Conservation (phyloP, 129 eudicot genomes). For the Logfia minima region DNA sequence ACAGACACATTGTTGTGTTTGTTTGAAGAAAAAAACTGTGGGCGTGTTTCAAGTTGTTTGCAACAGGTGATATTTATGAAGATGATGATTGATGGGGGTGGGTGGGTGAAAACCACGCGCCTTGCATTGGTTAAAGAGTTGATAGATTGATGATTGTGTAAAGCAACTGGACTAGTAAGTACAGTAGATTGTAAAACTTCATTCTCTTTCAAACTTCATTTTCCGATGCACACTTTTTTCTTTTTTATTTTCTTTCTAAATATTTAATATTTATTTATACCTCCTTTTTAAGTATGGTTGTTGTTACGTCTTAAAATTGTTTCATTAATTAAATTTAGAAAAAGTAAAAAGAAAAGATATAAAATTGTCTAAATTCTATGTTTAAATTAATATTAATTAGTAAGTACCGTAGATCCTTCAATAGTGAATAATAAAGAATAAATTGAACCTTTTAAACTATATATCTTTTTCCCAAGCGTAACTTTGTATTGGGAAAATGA, state of each 20-base stretch:
- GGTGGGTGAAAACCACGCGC: not conserved
- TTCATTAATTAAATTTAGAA: no score
- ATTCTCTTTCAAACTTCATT: not conserved
- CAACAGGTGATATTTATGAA: not conserved
- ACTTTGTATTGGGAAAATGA: not conserved
- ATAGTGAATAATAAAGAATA: no score
- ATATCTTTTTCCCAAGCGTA: not conserved
- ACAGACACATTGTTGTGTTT: not conserved
- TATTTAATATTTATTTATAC: no score
- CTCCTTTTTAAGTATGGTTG: no score
- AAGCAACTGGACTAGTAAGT: not conserved
- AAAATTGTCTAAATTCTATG: no score
- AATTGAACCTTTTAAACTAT: no score
- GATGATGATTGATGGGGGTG: slow-evolving; percentile 13
- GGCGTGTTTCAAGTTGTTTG: not conserved
- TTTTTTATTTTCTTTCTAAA: no score
- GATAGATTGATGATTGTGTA: not conserved
- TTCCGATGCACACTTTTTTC: not conserved
- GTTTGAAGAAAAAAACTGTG: not conserved
- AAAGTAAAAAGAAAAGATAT: no score
- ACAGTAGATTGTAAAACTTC: not conserved
- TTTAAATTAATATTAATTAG: no score
- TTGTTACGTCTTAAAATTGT: no score
- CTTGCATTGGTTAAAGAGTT: not conserved
- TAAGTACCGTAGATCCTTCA: no score